phyloP scores from a whole-genome alignment of 2,329 filamentous ascomycete species.

The Aspergillus terreus region DNA sequence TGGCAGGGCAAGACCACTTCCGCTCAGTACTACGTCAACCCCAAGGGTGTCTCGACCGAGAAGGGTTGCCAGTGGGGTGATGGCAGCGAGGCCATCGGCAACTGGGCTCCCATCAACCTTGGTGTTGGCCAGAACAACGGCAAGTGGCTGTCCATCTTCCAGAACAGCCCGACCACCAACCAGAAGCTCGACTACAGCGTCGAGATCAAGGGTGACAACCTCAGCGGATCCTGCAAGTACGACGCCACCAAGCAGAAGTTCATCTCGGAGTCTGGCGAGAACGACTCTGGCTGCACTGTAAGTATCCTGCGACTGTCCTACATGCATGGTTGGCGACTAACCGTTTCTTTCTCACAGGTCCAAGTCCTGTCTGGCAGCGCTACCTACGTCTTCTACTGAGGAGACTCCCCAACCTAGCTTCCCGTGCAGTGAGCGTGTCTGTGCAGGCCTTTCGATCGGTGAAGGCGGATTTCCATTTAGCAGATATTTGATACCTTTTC shows the following conservation, averaged over 20 bases:
- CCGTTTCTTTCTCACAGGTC: slow-evolving; percentile 35
- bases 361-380: slow-evolving; percentile 48
- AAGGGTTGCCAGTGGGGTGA: slow-evolving; percentile 75
- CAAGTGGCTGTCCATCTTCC: slow-evolving; percentile 81
- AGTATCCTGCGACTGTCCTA: slow-evolving; percentile 38
- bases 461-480: slow-evolving; percentile 13
- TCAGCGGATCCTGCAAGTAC: slow-evolving; percentile 62
- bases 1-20: slow-evolving; percentile 74
- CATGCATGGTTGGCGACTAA: neutral
- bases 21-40: slow-evolving; percentile 97
- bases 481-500: slow-evolving; percentile 11
- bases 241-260: slow-evolving; percentile 56
- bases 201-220: slow-evolving; percentile 65
- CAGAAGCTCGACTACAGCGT: slow-evolving; percentile 74
- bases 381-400: slow-evolving; percentile 45
- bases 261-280: slow-evolving; percentile 47
- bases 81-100: slow-evolving; percentile 60
- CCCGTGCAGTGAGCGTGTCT: neutral
- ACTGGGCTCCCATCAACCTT: slow-evolving; percentile 84
- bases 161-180: slow-evolving; percentile 71
- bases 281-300: slow-evolving; percentile 74
- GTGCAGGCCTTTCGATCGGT: neutral
- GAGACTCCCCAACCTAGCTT: neutral
- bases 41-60: slow-evolving; percentile 61
- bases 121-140: slow-evolving; percentile 71